Percentiles rank a stretch among this genome's conserved stretches.
Evolutionary conservation across 1,139 yeast species (phyloP).

Genomic region (Geotrichum histeridarum): DNA sequence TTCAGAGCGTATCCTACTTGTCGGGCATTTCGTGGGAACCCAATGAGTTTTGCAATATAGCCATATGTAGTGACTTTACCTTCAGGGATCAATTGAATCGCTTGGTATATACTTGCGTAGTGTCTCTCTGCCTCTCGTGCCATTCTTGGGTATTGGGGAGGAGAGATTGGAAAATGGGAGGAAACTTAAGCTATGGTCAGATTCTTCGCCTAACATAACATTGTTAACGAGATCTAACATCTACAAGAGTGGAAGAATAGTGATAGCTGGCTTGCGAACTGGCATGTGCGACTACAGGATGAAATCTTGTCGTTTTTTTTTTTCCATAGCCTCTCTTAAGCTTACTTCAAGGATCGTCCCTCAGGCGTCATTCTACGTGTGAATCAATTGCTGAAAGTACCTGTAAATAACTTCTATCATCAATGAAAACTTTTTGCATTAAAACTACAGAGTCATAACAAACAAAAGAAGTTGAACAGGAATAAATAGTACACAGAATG

Average conservation of each 20-base stretch:
- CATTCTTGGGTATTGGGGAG: background rate
- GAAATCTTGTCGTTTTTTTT: background rate
- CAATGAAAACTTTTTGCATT: slow-evolving; percentile 6
- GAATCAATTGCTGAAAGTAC: background rate
- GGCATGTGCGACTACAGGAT: background rate
- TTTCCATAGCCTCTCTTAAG: no score
- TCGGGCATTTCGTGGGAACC: slow-evolving; percentile 60
- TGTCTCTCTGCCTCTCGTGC: slow-evolving; percentile 48
- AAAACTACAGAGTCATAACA: slow-evolving; percentile 3
- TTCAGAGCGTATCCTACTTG: slow-evolving; percentile 72
- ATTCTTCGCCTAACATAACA: no score
- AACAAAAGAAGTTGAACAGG: background rate
- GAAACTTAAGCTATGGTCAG: background rate
- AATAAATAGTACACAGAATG: slow-evolving; percentile 1
- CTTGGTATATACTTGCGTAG: slow-evolving; percentile 55
- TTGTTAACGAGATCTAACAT: background rate
- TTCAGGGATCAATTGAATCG: slow-evolving; percentile 52
- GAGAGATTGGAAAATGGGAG: background rate
- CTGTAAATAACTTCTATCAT: background rate
- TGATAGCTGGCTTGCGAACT: no score
- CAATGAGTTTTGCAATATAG: slow-evolving; percentile 56
- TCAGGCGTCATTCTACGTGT: background rate
- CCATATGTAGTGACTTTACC: slow-evolving; percentile 69
- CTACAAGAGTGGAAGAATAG: background rate
- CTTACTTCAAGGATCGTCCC: no score